Percentiles rank a stretch among this genome's conserved stretches.
phyloP scores from a whole-genome alignment of 2,329 filamentous ascomycete species.

The Laburnicola sp. region DNA sequence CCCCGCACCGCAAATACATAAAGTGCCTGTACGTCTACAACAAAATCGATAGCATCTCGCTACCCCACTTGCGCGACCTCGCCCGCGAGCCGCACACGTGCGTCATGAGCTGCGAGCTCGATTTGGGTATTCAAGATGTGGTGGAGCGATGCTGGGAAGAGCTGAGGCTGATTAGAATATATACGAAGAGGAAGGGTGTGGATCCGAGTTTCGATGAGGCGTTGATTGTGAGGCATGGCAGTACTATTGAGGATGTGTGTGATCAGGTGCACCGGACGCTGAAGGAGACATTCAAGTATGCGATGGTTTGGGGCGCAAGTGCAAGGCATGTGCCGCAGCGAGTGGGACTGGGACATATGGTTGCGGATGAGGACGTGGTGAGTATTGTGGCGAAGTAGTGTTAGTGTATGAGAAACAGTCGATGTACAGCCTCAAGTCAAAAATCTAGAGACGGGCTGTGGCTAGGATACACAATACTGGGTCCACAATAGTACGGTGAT shows the following conservation, averaged over 20 bases:
- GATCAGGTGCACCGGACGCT: constrained; percentile 90
- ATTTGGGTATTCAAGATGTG: constrained; percentile 90
- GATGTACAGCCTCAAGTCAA: too few relatives aligned
- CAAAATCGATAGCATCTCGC: constrained; percentile 94
- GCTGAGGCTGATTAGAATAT: constrained; percentile 83
- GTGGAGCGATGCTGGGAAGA: constrained; percentile 96
- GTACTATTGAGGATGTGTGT: constrained; percentile 94
- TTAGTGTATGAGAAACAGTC: too few relatives aligned
- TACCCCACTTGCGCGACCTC: constrained; percentile 90
- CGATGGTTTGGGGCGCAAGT: constrained; percentile 95
- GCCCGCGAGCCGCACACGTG: constrained; percentile 91
- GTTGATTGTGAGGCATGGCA: constrained; percentile 85
- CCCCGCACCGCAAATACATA: constrained; percentile 98
- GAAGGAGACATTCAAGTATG: constrained; percentile 99
- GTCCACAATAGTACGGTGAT: too few relatives aligned
- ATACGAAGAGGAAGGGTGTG: constrained; percentile 91
- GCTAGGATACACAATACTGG: too few relatives aligned
- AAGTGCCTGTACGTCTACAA: constrained; percentile 95
- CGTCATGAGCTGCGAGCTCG: constrained; percentile 96
- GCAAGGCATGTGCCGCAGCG: constrained; percentile 92
- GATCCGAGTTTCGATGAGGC: constrained; percentile 91
- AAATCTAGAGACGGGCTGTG: too few relatives aligned
- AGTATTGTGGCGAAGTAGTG: constrained; percentile 59
- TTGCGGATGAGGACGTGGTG: constrained; percentile 71
- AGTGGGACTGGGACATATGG: constrained; percentile 80